These are phyloP conservation scores for Asterophora lycoperdoides DNA, from an alignment of 768 basidiomycete species.

Conservation along the genomic window DNA sequence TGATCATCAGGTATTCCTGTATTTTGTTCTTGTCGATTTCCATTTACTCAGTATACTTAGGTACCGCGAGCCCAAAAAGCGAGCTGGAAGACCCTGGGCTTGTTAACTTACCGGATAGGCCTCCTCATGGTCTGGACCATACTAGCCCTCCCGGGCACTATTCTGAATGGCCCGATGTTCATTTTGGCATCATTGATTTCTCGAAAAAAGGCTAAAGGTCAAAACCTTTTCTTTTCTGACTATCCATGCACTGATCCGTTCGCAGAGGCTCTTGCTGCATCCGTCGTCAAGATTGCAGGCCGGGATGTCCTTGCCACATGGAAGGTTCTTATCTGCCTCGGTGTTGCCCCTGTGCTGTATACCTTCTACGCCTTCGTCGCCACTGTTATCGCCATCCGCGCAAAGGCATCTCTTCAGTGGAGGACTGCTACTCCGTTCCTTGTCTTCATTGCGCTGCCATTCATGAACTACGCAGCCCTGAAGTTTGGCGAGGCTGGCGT, in stretches of 20 bases:
- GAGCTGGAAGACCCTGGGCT: constrained; percentile 79
- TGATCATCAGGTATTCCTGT: constrained; percentile 73
- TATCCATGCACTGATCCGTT: not conserved
- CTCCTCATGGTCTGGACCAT: constrained; percentile 78
- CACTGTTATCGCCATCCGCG: constrained; percentile 64
- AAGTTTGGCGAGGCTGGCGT: constrained; percentile 98
- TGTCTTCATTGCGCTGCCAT: constrained; percentile 69
- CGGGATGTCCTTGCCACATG: constrained; percentile 96
- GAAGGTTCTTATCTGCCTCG: constrained; percentile 94
- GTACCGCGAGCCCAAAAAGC: constrained; percentile 86
- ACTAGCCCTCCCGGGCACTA: constrained; percentile 84
- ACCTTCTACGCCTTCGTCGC: constrained; percentile 78
- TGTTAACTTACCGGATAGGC: constrained; percentile 77
- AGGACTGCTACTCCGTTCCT: constrained; percentile 74
- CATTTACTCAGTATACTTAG: constrained; percentile 30
- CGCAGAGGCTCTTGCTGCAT: constrained; percentile 91
- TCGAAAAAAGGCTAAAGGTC: constrained; percentile 85
- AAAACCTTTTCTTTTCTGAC: not conserved
- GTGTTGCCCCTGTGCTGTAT: constrained; percentile 85
- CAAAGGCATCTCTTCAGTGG: constrained; percentile 58
- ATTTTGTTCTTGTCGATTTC: not conserved
- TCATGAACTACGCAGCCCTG: constrained; percentile 88
- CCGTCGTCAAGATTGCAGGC: constrained; percentile 92
- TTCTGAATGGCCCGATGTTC: constrained; percentile 92
- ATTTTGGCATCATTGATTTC: constrained; percentile 85